A percentile compares a stretch with the other conserved stretches of the same genome.
These are phyloP conservation scores for Lachnellula arida DNA, from an alignment of 2,329 filamentous ascomycete species.

Conservation along the genomic window DNA sequence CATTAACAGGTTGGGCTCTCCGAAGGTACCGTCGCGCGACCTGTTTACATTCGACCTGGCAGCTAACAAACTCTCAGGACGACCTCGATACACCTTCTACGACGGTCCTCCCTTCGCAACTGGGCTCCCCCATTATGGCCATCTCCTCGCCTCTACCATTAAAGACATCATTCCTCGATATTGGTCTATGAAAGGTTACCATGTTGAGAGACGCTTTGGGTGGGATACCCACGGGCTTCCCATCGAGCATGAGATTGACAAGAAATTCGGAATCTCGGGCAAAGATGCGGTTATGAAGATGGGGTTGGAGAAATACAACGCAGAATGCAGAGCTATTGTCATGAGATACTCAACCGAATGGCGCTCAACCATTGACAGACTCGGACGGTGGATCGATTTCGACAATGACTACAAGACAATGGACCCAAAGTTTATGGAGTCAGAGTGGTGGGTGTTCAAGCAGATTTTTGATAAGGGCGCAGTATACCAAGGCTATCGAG, in stretches of 20 bases:
- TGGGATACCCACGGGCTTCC: constrained; percentile 96
- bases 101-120: constrained; percentile 80
- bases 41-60: neutral
- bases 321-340: constrained; percentile 85
- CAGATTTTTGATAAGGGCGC: constrained; percentile 83
- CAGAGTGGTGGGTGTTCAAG: constrained; percentile 96
- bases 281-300: constrained; percentile 82
- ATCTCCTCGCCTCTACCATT: constrained; percentile 82
- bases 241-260: constrained; percentile 97
- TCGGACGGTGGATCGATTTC: constrained; percentile 96
- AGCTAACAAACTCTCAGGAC: constrained; percentile 26
- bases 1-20: constrained; percentile 65
- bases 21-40: constrained; percentile 45
- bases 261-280: constrained; percentile 84
- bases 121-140: constrained; percentile 60
- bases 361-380: constrained; percentile 78
- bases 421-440: constrained; percentile 94
- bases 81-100: constrained; percentile 89
- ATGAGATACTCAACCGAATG: constrained; percentile 88
- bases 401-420: constrained; percentile 99
- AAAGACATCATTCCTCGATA: constrained; percentile 96
- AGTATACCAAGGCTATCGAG: constrained; percentile 84
- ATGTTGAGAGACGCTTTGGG: constrained; percentile 88
- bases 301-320: constrained; percentile 86
- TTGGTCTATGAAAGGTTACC: constrained; percentile 94